Conservation (phyloP, 768 basidiomycete species). For the Russula brevipes region DNA sequence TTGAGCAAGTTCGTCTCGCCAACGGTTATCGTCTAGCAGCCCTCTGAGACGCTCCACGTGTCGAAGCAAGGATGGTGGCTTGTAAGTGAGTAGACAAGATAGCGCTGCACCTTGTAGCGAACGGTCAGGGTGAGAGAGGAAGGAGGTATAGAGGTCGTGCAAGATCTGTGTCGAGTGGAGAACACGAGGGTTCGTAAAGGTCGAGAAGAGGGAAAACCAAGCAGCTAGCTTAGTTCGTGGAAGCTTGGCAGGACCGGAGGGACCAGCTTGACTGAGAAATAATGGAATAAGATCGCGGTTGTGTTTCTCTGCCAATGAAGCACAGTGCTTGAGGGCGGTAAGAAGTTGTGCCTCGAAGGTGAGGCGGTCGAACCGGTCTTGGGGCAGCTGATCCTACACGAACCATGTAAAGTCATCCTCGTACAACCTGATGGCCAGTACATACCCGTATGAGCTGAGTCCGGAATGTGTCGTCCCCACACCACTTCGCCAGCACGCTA, state of each 20-base stretch:
- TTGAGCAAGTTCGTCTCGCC: conserved; percentile 80
- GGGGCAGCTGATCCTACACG: conserved; percentile 36
- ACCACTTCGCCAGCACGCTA: conserved; percentile 45
- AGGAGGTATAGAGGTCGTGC: conserved; percentile 57
- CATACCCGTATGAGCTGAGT: conserved; percentile 36
- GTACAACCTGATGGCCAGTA: background rate
- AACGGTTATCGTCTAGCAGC: conserved; percentile 79
- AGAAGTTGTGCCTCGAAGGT: conserved; percentile 84
- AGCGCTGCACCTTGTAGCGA: conserved; percentile 70
- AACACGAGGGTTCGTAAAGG: conserved; percentile 91
- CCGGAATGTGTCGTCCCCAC: conserved; percentile 32
- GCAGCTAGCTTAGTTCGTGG: conserved; percentile 58
- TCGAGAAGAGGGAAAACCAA: conserved; percentile 84
- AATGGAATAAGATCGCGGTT: conserved; percentile 82
- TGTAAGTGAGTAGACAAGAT: conserved; percentile 78
- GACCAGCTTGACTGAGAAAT: conserved; percentile 53
- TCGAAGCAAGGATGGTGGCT: conserved; percentile 47
- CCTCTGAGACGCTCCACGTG: conserved; percentile 61
- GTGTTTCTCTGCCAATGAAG: conserved; percentile 76
- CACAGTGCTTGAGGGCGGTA: conserved; percentile 57
- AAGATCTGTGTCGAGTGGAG: conserved; percentile 63
- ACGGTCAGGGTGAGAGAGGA: conserved; percentile 82
- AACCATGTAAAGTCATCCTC: background rate
- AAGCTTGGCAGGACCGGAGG: conserved; percentile 39
- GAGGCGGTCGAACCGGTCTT: conserved; percentile 61